A percentile compares a stretch with the other conserved stretches of the same genome.
Conservation (phyloP, 2,329 filamentous ascomycete species). For the Thelonectria rubi region DNA sequence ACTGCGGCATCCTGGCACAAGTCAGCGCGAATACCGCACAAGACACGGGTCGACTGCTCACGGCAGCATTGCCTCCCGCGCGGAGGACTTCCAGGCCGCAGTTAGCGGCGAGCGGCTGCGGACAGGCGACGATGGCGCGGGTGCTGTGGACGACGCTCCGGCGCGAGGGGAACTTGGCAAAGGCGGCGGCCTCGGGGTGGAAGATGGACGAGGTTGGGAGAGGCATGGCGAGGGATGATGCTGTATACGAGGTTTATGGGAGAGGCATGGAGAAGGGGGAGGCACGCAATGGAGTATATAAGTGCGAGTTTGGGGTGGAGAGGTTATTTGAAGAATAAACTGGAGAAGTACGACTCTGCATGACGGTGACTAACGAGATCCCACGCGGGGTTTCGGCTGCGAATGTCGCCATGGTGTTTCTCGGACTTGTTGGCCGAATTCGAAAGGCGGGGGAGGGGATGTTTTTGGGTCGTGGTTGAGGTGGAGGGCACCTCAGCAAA, state of each 20-base stretch:
- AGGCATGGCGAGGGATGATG: conserved; percentile 51
- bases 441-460: too few relatives aligned
- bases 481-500: too few relatives aligned
- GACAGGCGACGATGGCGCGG: conserved; percentile 88
- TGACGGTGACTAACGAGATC: neutral
- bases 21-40: conserved; percentile 17
- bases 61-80: conserved; percentile 91
- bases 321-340: neutral
- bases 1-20: conserved; percentile 85
- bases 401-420: neutral
- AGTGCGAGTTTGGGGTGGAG: neutral
- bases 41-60: conserved; percentile 56
- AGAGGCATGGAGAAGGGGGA: conserved; percentile 36
- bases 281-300: conserved; percentile 51
- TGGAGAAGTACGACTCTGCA: neutral
- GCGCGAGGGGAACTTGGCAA: conserved; percentile 77
- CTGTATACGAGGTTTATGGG: neutral
- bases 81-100: conserved; percentile 87
- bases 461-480: too few relatives aligned
- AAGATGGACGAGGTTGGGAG: conserved; percentile 58
- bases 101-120: conserved; percentile 88
- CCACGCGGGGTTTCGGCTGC: neutral
- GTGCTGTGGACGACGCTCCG: conserved; percentile 94
- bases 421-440: neutral
- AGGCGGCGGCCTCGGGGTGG: conserved; percentile 56